A percentile compares a stretch with the other conserved stretches of the same genome.
Evolutionary conservation across 331 rosid genomes (phyloP).

Genomic region (Cydonia oblonga): DNA sequence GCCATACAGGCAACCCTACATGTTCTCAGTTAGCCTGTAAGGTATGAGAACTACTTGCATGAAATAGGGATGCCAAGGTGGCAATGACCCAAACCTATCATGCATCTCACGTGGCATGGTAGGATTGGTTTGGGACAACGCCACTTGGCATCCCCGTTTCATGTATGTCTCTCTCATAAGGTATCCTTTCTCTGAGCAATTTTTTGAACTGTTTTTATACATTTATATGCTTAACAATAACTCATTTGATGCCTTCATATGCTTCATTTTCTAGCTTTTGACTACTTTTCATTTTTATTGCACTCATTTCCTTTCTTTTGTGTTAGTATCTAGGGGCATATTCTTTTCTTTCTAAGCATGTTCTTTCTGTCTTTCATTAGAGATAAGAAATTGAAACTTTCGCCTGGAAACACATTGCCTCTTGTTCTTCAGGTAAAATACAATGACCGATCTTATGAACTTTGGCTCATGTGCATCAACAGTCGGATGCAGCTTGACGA

Average conservation of each 20-base stretch:
- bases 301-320: background rate
- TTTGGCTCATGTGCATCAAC: constrained; percentile 90
- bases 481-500: constrained; percentile 61
- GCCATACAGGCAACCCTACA: background rate
- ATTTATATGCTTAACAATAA: background rate
- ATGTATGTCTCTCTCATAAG: background rate
- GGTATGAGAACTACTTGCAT: background rate
- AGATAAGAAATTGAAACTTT: constrained; percentile 29
- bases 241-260: background rate
- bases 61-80: too few relatives aligned
- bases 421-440: constrained; percentile 62
- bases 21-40: background rate
- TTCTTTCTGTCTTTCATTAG: constrained; percentile 9
- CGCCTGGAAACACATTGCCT: constrained; percentile 32
- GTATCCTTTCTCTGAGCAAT: background rate
- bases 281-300: background rate
- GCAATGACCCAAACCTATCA: too few relatives aligned
- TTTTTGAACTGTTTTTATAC: background rate
- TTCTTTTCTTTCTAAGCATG: background rate
- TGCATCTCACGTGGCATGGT: too few relatives aligned
- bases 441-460: constrained; percentile 61
- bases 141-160: too few relatives aligned
- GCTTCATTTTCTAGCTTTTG: background rate
- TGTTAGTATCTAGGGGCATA: background rate
- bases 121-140: too few relatives aligned